Percentiles rank a stretch among this genome's conserved stretches.
Conservation (phyloP, 1,284 basidiomycete species). For the Ustilago nuda region DNA sequence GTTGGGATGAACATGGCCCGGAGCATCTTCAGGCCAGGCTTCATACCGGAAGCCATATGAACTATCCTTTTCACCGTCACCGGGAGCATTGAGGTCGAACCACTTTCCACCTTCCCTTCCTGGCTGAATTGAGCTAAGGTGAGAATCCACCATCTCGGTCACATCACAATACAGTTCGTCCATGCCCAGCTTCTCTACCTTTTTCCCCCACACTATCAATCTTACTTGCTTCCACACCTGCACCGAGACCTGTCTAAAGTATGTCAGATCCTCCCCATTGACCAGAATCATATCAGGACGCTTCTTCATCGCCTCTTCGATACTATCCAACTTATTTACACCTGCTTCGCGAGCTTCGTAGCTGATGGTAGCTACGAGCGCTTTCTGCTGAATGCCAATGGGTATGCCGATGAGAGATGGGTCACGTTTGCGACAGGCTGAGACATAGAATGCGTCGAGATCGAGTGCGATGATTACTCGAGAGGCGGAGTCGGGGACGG, state of each 20-base stretch:
- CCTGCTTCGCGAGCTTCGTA: slow-evolving; percentile 70
- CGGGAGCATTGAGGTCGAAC: slow-evolving; percentile 33
- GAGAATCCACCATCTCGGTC: slow-evolving; percentile 66
- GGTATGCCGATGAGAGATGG: slow-evolving; percentile 68
- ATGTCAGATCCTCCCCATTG: slow-evolving; percentile 69
- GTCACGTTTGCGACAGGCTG: slow-evolving; percentile 68
- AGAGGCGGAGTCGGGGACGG: slow-evolving; percentile 4
- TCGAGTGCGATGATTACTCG: slow-evolving; percentile 55
- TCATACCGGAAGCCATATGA: slow-evolving; percentile 56
- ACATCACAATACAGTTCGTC: slow-evolving; percentile 70
- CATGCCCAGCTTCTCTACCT: slow-evolving; percentile 70
- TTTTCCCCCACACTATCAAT: slow-evolving; percentile 52
- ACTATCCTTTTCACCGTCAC: neutral
- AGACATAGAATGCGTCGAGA: slow-evolving; percentile 66
- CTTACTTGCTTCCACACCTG: slow-evolving; percentile 65
- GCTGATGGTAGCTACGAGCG: slow-evolving; percentile 69
- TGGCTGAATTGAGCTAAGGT: slow-evolving; percentile 33
- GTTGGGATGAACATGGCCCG: slow-evolving; percentile 29
- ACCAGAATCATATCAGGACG: slow-evolving; percentile 69
- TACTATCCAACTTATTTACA: slow-evolving; percentile 66
- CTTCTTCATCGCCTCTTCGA: slow-evolving; percentile 63
- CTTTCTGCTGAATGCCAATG: slow-evolving; percentile 70
- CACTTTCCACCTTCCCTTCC: slow-evolving; percentile 4
- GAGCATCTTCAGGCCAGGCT: slow-evolving; percentile 28
- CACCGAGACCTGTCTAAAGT: slow-evolving; percentile 65